Base-by-base conservation (phyloP, 352 stramenopile species). In the Phytophthora pini region DNA sequence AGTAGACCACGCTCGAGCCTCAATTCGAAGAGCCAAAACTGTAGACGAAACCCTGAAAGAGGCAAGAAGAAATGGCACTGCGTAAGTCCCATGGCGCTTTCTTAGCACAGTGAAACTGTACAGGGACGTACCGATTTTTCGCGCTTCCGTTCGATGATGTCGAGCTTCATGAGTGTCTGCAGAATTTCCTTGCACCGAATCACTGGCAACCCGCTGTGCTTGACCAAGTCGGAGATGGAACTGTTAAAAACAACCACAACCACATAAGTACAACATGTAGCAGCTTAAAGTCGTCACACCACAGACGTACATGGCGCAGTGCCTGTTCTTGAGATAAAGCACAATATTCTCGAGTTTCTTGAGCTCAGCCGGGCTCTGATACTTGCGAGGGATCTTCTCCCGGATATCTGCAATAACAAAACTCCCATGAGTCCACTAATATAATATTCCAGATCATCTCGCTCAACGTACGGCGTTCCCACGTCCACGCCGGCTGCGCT, bases 131-230 rank as follows among this genome's bases (percentile, higher is more conserved):
- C 85, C 68, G 76, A 74, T 64, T 87, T 80, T 58, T 95, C 85
- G 45, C 87, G 82, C 38, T 84, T 87, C 53, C 87, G 84, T 50
- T 83, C 72, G 53, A 95, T 82, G 36, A 93, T 77, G 17, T 91
- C 79, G 60, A 95, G 75, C 65, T 92, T 94, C 75, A 90, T 94
- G 40, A 95, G 81, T 46, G 87, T 94, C 73, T 95, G 85, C 29
- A 95, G 61, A 49, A 94, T 94, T 58, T 95, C 87, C 62, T 95
- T 95, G 77, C 84, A 93, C 34, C 87, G 84, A 72, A 95, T 94
- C 34, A 94, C 87, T 2, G 82, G 72, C 40, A 95, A 50, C 0
- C 79, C 77, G 34, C 82, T 94, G 67, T 93, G 82, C 52, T 90
- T 91, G 56, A 94, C 87, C 7, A 95, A 63, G 46, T 95, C 87